Conservation (phyloP, 352 stramenopile species). For the Globisporangium ultimum region DNA sequence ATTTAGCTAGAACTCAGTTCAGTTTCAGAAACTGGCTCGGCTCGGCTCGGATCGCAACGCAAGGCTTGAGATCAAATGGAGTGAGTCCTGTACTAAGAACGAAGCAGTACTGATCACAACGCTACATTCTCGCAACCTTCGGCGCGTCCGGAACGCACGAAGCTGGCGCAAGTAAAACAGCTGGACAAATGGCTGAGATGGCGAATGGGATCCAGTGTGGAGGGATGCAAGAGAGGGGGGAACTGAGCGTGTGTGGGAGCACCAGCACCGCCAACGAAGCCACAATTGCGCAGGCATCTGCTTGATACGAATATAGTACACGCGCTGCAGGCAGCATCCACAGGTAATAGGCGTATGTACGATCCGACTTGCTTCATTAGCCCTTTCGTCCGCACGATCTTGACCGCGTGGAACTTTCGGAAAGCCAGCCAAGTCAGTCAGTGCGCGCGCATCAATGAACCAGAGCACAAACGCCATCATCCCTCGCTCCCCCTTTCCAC, state of each 20-base stretch:
- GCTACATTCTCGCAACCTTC: background rate
- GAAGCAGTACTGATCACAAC: background rate
- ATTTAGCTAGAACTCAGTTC: too few relatives aligned
- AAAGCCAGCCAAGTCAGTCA: too few relatives aligned
- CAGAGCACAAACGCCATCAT: background rate
- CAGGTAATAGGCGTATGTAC: too few relatives aligned
- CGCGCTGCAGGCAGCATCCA: too few relatives aligned
- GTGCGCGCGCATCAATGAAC: too few relatives aligned
- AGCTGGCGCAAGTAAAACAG: background rate
- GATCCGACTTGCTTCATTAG: too few relatives aligned
- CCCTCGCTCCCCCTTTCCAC: background rate
- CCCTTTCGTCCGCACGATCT: too few relatives aligned
- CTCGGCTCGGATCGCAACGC: conserved; percentile 5
- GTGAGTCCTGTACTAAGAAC: background rate
- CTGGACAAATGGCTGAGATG: background rate
- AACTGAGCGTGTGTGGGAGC: background rate
- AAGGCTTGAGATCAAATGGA: background rate
- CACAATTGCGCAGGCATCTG: background rate
- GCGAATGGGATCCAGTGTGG: background rate
- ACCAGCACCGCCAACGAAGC: background rate
- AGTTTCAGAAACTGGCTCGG: background rate
- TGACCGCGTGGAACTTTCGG: too few relatives aligned
- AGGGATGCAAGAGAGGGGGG: background rate
- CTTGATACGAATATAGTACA: too few relatives aligned
- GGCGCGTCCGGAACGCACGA: too few relatives aligned